phyloP scores from a whole-genome alignment of 2,329 filamentous ascomycete species.

The Ceratocystis alfenasii region DNA sequence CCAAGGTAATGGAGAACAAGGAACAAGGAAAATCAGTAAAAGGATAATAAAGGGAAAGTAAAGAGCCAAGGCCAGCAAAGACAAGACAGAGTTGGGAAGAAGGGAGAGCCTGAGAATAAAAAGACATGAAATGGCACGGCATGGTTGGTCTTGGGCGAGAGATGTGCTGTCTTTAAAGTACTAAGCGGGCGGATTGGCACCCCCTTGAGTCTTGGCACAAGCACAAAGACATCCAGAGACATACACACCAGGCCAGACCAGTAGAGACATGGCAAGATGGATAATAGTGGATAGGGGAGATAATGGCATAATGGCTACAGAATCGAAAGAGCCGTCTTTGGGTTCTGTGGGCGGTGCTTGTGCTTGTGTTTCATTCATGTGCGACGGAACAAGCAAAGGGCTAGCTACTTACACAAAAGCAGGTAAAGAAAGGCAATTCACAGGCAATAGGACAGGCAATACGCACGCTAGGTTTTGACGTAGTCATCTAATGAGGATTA shows the following conservation, averaged over 20 bases:
- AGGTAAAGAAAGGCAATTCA: not conserved
- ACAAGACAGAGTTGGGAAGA: constrained; percentile 1
- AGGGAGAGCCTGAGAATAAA: constrained; percentile 1
- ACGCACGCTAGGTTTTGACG: not conserved
- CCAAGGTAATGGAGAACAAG: too few species aligned
- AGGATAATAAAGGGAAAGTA: not conserved
- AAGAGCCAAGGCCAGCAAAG: constrained; percentile 9
- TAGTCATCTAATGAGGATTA: constrained; percentile 13
- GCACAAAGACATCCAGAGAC: not conserved
- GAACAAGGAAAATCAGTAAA: not conserved
- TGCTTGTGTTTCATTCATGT: constrained; percentile 7
- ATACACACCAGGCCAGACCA: not conserved
- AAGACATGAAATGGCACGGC: not conserved
- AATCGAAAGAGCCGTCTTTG: constrained; percentile 3
- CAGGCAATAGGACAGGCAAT: not conserved
- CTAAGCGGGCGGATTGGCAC: constrained; percentile 5
- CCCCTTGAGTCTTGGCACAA: constrained; percentile 12
- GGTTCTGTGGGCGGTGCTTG: not conserved
- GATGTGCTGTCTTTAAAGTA: constrained; percentile 11
- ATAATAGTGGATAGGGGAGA: not conserved
- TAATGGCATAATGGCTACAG: not conserved
- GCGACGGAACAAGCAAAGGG: constrained; percentile 9
- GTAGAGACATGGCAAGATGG: constrained; percentile 6
- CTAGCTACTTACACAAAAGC: constrained; percentile 12
- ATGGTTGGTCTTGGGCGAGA: not conserved